These are phyloP conservation scores for Aspergillus phoenicis DNA, from an alignment of 2,329 filamentous ascomycete genomes.

Conservation along the genomic window DNA sequence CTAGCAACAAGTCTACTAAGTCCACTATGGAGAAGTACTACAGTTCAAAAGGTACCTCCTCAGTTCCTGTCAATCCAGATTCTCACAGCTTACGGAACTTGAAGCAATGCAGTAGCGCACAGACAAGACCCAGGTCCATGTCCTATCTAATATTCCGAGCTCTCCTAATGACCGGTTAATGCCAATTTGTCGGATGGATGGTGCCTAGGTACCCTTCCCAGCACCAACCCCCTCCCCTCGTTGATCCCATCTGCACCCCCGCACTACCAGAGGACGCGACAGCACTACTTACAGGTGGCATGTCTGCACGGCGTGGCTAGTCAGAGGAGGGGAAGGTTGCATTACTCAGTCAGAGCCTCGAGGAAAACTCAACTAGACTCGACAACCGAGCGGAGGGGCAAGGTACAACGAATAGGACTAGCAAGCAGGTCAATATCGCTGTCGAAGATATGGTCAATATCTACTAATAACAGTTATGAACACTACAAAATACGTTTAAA, in stretches of 20 bases:
- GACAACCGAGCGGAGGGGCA: neutral
- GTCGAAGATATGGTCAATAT: too few relatives aligned
- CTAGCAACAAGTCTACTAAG: neutral
- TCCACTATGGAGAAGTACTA: too few relatives aligned
- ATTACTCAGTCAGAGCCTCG: neutral
- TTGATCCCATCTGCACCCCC: constrained; percentile 7
- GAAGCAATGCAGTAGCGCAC: too few relatives aligned
- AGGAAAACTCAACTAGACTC: neutral
- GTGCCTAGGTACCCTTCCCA: neutral
- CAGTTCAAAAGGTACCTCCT: neutral
- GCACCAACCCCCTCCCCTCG: neutral
- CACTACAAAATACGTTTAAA: neutral
- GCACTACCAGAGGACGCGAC: constrained; percentile 13
- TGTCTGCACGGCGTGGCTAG: constrained; percentile 1
- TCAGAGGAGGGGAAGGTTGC: neutral
- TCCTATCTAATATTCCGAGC: neutral
- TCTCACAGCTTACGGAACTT: too few relatives aligned
- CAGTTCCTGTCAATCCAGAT: too few relatives aligned
- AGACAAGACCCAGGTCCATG: too few relatives aligned
- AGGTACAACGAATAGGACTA: neutral
- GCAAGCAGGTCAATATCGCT: too few relatives aligned
- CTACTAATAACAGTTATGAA: neutral
- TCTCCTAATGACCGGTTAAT: neutral
- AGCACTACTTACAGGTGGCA: constrained; percentile 4
- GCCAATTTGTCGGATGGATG: neutral